Conservation (phyloP, 2,329 filamentous ascomycete species). For the Fusarium setosum region DNA sequence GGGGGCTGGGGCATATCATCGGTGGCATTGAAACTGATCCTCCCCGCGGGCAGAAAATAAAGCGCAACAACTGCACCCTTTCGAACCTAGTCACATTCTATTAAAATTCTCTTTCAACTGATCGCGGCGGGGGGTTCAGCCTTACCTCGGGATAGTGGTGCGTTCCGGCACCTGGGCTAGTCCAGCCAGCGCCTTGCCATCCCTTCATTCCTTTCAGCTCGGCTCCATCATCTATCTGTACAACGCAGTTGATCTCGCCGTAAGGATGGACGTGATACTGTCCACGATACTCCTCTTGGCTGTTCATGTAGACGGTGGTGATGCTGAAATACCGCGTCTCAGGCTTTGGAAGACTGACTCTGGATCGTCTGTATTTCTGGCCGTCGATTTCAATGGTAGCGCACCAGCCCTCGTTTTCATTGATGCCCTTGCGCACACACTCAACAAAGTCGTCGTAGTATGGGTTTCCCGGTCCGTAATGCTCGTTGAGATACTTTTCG, state of each 20-base stretch:
- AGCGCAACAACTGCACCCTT: conserved; percentile 62
- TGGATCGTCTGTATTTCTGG: conserved; percentile 58
- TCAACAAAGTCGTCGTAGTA: conserved; percentile 56
- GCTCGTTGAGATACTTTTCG: conserved; percentile 54
- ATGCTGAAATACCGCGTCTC: conserved; percentile 65
- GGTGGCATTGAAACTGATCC: conserved; percentile 61
- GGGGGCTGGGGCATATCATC: conserved; percentile 58
- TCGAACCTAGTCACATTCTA: conserved; percentile 50
- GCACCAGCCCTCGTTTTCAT: conserved; percentile 55
- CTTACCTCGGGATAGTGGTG: conserved; percentile 61
- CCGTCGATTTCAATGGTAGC: conserved; percentile 57
- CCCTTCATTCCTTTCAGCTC: conserved; percentile 67
- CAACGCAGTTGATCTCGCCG: conserved; percentile 66
- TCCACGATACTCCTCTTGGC: conserved; percentile 58
- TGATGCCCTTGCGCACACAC: conserved; percentile 52
- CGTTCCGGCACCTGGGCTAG: conserved; percentile 63
- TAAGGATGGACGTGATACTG: conserved; percentile 67
- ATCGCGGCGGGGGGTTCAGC: too few species aligned
- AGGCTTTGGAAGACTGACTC: conserved; percentile 57
- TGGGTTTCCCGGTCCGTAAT: conserved; percentile 55
- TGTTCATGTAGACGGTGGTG: conserved; percentile 69
- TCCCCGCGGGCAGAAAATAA: conserved; percentile 66
- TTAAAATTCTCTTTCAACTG: too few species aligned
- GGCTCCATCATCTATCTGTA: conserved; percentile 60
- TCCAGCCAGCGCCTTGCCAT: conserved; percentile 68